Base-by-base conservation (phyloP, 2,329 filamentous ascomycete genomes). In the Dothideomycetes sp. region DNA sequence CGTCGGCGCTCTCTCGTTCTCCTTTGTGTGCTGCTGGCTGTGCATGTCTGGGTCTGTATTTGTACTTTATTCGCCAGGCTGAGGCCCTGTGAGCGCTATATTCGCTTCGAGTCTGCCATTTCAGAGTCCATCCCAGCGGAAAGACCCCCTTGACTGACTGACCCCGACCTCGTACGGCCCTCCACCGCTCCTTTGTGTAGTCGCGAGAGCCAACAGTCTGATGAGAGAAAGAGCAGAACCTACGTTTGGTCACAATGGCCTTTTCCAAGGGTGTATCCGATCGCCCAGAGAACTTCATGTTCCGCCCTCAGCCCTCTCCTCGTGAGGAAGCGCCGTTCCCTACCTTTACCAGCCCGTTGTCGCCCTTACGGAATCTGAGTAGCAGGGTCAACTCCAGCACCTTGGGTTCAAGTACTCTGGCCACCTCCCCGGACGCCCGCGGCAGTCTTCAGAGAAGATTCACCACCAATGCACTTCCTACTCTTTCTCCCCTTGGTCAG, bases 401-500 rank as follows among this genome's bases (percentile, higher is more conserved):
- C 67, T 47, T 45, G n/a, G n/a, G n/a, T n/a, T n/a, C n/a, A n/a
- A n/a, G n/a, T n/a, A 65, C 36, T 49, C 69, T 73, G 48, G 63
- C 69, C 41, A 60, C 68, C 45, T 60, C 73, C 47, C 73, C 77
- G 60, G 85, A 94, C 57, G 74, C 75, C 49, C 79, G 88, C 62
- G 76, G 77, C 47, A 79, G 79, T 52, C 71, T 96, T 58, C 85
- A 88, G 63, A 81, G 89, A 56, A 82, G 89, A 57, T 96, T 96
- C 65, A 96, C 89, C 47, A 91, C 88, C 42, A 93, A 69, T 53
- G 94, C 65, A 79, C 84, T 65, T 73, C 85, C 63, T 74, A 87
- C 72, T 89, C 63, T 88, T 56, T 70, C 67, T 37, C 66, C 72
- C 43, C 69, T 70, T 54, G 74, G 70, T 34, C 71, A 75, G 57